These are phyloP conservation scores for Eucommia ulmoides DNA, from an alignment of 257 asterid genomes.

Conservation along the genomic window DNA sequence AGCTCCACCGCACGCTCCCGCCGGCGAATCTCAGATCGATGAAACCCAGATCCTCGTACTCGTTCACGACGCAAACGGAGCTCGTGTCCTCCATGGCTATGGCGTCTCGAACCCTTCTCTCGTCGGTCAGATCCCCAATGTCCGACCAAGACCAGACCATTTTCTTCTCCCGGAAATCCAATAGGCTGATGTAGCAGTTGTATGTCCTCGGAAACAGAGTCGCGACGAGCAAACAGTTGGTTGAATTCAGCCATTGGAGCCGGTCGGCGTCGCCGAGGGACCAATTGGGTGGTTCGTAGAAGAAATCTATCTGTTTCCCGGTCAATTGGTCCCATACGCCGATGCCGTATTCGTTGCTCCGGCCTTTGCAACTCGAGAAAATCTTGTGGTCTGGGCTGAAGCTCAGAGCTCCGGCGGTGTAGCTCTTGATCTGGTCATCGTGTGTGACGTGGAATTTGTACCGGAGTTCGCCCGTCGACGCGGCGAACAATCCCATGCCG, in stretches of 20 bases:
- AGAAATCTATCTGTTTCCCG: slow-evolving; percentile 73
- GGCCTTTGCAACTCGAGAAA: slow-evolving; percentile 83
- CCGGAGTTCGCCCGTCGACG: slow-evolving; percentile 53
- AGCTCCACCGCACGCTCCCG: slow-evolving; percentile 79
- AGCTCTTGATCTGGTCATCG: slow-evolving; percentile 57
- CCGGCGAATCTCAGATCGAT: slow-evolving; percentile 62
- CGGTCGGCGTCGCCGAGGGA: slow-evolving; percentile 88
- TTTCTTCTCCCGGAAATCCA: slow-evolving; percentile 69
- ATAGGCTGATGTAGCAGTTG: slow-evolving; percentile 70
- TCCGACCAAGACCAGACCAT: slow-evolving; percentile 98
- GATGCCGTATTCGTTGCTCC: slow-evolving; percentile 80
- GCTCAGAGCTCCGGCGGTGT: slow-evolving; percentile 74
- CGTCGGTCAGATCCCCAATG: slow-evolving; percentile 39
- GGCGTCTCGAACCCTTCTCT: slow-evolving; percentile 76
- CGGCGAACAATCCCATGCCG: slow-evolving; percentile 73
- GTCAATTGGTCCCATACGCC: slow-evolving; percentile 89
- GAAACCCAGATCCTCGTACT: slow-evolving; percentile 82
- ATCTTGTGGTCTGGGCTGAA: slow-evolving; percentile 50
- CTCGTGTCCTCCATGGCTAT: slow-evolving; percentile 70
- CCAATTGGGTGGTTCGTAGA: slow-evolving; percentile 78
- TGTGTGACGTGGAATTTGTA: slow-evolving; percentile 57
- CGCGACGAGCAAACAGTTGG: slow-evolving; percentile 67
- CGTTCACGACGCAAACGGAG: slow-evolving; percentile 77
- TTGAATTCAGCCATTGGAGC: slow-evolving; percentile 64
- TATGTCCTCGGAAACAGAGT: slow-evolving; percentile 84